phyloP scores from a whole-genome alignment of 306 rosid species.

The Abrus precatorius region DNA sequence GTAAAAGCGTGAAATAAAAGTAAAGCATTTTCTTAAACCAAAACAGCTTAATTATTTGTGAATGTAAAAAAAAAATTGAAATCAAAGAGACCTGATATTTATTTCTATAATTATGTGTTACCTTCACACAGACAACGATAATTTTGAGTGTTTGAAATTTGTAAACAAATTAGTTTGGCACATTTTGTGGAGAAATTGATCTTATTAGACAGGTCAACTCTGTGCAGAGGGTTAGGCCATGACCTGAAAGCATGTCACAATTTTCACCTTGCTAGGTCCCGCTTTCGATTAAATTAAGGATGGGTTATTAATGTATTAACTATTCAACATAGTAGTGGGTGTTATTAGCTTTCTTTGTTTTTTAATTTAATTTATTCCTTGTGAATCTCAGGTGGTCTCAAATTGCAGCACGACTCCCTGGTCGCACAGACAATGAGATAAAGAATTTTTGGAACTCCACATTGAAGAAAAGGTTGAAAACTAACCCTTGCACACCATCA shows the following conservation, averaged over 20 bases:
- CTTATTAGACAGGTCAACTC: not conserved
- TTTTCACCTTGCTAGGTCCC: not conserved
- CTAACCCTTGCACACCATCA: slow-evolving; percentile 48
- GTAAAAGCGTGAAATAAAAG: not conserved
- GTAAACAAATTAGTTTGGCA: not conserved
- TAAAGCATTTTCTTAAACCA: not conserved
- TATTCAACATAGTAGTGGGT: not conserved
- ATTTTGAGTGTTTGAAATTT: not conserved
- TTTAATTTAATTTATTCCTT: not conserved
- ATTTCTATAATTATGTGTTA: not conserved
- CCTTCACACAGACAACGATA: not conserved
- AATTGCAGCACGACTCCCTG: slow-evolving; percentile 85
- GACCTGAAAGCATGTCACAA: not conserved
- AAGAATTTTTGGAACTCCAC: slow-evolving; percentile 91
- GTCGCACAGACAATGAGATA: slow-evolving; percentile 89
- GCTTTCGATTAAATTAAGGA: not conserved
- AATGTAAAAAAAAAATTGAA: not conserved
- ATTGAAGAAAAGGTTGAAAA: slow-evolving; percentile 71
- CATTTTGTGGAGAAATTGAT: not conserved
- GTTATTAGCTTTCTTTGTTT: not conserved
- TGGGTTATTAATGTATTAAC: not conserved
- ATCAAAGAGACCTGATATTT: not conserved
- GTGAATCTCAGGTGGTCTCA: slow-evolving; percentile 76
- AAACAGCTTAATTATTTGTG: not conserved
- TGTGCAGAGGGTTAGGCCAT: not conserved